phyloP scores from a whole-genome alignment of 495 filamentous ascomycete species.

The Penicillium waksmanii region DNA sequence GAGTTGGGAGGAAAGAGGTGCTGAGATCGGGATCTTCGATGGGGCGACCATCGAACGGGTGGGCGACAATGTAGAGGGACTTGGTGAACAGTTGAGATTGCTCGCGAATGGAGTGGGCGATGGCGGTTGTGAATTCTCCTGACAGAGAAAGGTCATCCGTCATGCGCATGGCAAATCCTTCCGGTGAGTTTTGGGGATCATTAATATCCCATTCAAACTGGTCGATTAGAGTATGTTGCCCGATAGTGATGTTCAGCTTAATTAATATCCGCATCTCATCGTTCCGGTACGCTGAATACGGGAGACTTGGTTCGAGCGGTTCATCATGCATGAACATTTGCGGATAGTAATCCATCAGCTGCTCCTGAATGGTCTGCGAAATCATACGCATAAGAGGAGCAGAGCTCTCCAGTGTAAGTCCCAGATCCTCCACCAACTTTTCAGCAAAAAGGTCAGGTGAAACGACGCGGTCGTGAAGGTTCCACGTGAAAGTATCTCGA shows the following conservation, averaged over 20 bases:
- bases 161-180: slow-evolving; percentile 91
- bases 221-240: slow-evolving; percentile 89
- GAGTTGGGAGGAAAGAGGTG: slow-evolving; percentile 82
- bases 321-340: slow-evolving; percentile 89
- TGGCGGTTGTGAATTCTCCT: slow-evolving; percentile 95
- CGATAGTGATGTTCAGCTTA: slow-evolving; percentile 97
- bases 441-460: slow-evolving; percentile 79
- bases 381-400: slow-evolving; percentile 74
- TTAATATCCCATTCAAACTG: slow-evolving; percentile 99
- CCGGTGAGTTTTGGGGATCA: slow-evolving; percentile 87
- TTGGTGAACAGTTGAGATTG: slow-evolving; percentile 92
- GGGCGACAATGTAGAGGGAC: slow-evolving; percentile 88
- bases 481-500: slow-evolving; percentile 98
- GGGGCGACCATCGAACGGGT: slow-evolving; percentile 92
- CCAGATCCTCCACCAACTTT: slow-evolving; percentile 89
- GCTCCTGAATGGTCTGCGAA: slow-evolving; percentile 79
- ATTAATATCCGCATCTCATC: slow-evolving; percentile 97
- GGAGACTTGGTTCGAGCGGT: slow-evolving; percentile 83
- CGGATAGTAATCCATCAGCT: slow-evolving; percentile 90
- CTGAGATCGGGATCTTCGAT: slow-evolving; percentile 89
- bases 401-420: slow-evolving; percentile 68
- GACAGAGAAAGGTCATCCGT: slow-evolving; percentile 87
- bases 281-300: slow-evolving; percentile 94
- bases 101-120: slow-evolving; percentile 95
- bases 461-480: slow-evolving; percentile 86